Percentiles rank a stretch among this genome's conserved stretches.
These are phyloP conservation scores for Pseudogymnoascus sp. DNA, from an alignment of 2,329 filamentous ascomycete species.

Conservation along the genomic window DNA sequence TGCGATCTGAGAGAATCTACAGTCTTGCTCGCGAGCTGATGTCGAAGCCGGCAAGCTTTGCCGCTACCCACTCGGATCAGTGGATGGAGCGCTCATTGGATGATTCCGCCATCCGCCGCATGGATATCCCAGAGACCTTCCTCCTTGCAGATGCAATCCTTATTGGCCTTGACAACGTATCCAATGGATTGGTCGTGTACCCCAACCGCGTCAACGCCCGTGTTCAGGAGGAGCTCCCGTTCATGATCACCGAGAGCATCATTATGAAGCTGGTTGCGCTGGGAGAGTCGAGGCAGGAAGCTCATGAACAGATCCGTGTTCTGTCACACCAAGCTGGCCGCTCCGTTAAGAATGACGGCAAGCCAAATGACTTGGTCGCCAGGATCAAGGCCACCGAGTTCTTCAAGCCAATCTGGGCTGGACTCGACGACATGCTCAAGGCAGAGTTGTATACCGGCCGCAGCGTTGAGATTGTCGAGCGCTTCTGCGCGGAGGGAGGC, in stretches of 20 bases:
- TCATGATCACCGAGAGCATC: slow-evolving; percentile 70
- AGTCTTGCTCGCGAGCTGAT: slow-evolving; percentile 41
- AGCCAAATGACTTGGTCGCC: slow-evolving; percentile 73
- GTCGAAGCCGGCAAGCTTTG: slow-evolving; percentile 22
- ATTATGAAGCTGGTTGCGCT: slow-evolving; percentile 71
- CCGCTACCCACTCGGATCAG: slow-evolving; percentile 63
- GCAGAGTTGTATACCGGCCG: slow-evolving; percentile 53
- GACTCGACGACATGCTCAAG: slow-evolving; percentile 62
- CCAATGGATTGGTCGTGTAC: slow-evolving; percentile 68
- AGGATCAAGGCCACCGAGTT: slow-evolving; percentile 66
- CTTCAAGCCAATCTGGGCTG: slow-evolving; percentile 64
- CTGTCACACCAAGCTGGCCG: slow-evolving; percentile 68
- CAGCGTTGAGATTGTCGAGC: slow-evolving; percentile 45
- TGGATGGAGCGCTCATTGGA: slow-evolving; percentile 55
- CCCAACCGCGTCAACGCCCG: slow-evolving; percentile 61
- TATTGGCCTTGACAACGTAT: slow-evolving; percentile 61
- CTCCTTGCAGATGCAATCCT: slow-evolving; percentile 62
- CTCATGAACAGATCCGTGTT: slow-evolving; percentile 81
- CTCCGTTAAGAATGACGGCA: slow-evolving; percentile 67
- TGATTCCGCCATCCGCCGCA: slow-evolving; percentile 48
- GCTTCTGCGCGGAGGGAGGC: slow-evolving; percentile 39
- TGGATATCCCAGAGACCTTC: slow-evolving; percentile 60
- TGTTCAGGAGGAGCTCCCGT: slow-evolving; percentile 72
- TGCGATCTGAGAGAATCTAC: slow-evolving; percentile 43
- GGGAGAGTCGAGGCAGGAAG: slow-evolving; percentile 68